Conservation (phyloP, 306 rosid species). For the Vigna reflexopilosa region DNA sequence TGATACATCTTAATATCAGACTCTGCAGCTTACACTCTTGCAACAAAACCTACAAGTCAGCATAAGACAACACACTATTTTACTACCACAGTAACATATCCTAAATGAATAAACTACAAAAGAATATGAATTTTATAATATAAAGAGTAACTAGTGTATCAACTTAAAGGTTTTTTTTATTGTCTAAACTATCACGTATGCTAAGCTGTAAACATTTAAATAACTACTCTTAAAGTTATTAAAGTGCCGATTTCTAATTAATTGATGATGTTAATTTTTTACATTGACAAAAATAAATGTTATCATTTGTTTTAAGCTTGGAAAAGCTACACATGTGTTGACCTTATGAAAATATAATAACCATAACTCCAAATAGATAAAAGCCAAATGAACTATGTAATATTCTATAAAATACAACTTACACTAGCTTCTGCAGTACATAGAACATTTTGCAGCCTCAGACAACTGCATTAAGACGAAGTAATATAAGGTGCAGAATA, state of each 20-base stretch:
- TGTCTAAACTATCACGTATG: background rate
- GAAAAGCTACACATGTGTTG: constrained; percentile 35
- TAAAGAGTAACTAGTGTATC: background rate
- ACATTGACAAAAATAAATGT: background rate
- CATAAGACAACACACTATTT: constrained; percentile 33
- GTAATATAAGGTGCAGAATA: constrained; percentile 36
- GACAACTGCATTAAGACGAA: constrained; percentile 63
- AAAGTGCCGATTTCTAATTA: background rate
- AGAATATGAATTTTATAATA: constrained; percentile 1
- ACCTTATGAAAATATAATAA: constrained; percentile 32
- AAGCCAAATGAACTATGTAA: constrained; percentile 24
- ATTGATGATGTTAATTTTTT: background rate
- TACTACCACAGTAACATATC: background rate
- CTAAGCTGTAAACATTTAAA: background rate
- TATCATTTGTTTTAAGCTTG: constrained; percentile 26
- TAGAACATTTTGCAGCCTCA: constrained; percentile 75
- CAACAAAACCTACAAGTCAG: constrained; percentile 70
- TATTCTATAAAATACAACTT: constrained; percentile 53
- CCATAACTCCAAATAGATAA: constrained; percentile 24
- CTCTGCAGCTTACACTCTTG: constrained; percentile 71
- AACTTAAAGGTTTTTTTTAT: background rate
- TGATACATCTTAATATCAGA: constrained; percentile 69
- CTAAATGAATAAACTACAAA: background rate
- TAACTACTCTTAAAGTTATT: background rate
- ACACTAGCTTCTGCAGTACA: constrained; percentile 73